Evolutionary conservation across 805 yeast genomes (phyloP).

Genomic region (Nakazawaea wickerhamii): DNA sequence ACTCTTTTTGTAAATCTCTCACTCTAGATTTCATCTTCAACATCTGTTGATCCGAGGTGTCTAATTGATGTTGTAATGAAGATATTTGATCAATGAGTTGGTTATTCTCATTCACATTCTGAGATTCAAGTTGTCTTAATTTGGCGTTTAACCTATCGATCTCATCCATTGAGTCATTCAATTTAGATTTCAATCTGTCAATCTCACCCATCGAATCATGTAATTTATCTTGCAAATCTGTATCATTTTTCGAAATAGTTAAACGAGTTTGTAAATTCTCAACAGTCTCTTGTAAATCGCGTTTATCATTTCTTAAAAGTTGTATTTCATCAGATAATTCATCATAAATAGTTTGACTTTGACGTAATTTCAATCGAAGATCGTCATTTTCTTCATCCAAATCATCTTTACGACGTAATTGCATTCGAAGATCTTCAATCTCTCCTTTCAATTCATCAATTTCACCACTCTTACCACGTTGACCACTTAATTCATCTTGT

Average conservation of each 20-base stretch:
- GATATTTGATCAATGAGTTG: not conserved
- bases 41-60: not conserved
- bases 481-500: too few species aligned
- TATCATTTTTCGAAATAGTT: slow-evolving; percentile 9
- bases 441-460: slow-evolving; percentile 2
- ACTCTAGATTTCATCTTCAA: slow-evolving; percentile 5
- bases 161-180: slow-evolving; percentile 9
- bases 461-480: too few species aligned
- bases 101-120: slow-evolving; percentile 2
- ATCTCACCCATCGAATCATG: slow-evolving; percentile 9
- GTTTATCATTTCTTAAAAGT: slow-evolving; percentile 4
- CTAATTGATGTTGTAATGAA: not conserved
- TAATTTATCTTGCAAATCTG: slow-evolving; percentile 12
- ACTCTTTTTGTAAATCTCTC: slow-evolving; percentile 3
- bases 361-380: too few species aligned
- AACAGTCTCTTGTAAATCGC: slow-evolving; percentile 13
- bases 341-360: too few species aligned
- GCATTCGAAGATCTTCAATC: slow-evolving; percentile 3
- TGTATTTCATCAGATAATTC: slow-evolving; percentile 15
- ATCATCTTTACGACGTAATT: slow-evolving; percentile 10
- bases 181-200: slow-evolving; percentile 12
- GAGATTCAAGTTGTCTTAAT: not conserved
- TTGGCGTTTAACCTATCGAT: slow-evolving; percentile 1
- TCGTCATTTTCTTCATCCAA: too few species aligned
- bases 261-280: slow-evolving; percentile 12